Base-by-base conservation (phyloP, 2,329 filamentous ascomycete genomes). In the Botryotinia narcissicola region DNA sequence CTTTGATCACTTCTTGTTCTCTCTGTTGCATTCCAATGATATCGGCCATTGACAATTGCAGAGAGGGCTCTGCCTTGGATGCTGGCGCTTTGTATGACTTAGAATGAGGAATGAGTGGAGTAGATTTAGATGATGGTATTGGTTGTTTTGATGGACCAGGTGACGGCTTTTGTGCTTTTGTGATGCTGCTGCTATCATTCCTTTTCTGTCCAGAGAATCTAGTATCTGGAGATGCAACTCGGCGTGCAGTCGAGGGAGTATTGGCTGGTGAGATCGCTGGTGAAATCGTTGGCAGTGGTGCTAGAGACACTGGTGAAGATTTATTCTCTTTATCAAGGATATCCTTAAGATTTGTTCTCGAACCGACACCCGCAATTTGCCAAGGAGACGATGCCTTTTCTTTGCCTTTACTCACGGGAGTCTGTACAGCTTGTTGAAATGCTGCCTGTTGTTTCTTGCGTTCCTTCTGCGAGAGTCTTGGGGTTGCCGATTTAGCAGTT, bases 381-480 rank as follows among this genome's bases (percentile, higher is more conserved):
- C 93, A 96, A 0, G 92, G 91, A 7, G 87, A 84, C 16, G 83
- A 80, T 29, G 75, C 42, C 57, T 82, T 84, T 40, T 79, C 80
- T n/a, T 84, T 83, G 35, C 59, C 71, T 40, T 83, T 83, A 71
- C 86, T 84, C 10, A 37, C 16, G 2, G 86, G 83, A 32, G 82
- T 82, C 73, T 82, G 83, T 18, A 78, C 75, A 64, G 81, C 75
- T 69, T 84, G 81, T 77, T 83, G 82, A 12, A 84, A 82, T 46
- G 82, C 83, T 74, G 86, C 83, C 78, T 94, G 89, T 76, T 94
- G 89, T 80, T 89, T 93, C 83, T 97, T 98, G 35, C 94, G 90
- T 81, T 98, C 95, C 80, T 96, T 97, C 78, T 98, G 96, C 0
- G 95, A 97, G 77, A 97, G 83, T 80, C 93, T 97, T 0, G 83